phyloP scores from a whole-genome alignment of 192 early-diverging fungal genomes.

The Coemansia sp. region DNA sequence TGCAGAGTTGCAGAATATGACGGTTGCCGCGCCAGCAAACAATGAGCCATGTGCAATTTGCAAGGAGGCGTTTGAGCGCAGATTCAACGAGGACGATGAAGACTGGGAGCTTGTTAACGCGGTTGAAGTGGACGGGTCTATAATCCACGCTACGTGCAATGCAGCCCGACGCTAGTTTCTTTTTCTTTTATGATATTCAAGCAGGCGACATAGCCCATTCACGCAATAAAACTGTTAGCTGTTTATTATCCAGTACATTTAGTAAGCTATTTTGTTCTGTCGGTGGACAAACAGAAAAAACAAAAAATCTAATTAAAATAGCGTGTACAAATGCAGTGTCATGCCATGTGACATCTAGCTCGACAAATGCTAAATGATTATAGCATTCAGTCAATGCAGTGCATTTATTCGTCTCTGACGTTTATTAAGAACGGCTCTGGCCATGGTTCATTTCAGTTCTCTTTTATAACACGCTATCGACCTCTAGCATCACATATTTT shows the following conservation, averaged over 20 bases:
- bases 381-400: too few species aligned
- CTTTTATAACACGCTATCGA: too few species aligned
- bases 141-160: constrained; percentile 53
- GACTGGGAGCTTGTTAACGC: constrained; percentile 76
- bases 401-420: too few species aligned
- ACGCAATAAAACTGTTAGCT: constrained; percentile 1
- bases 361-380: too few species aligned
- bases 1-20: constrained; percentile 37
- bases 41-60: constrained; percentile 71
- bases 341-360: too few species aligned
- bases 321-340: too few species aligned
- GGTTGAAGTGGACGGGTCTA: constrained; percentile 55
- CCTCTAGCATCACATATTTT: too few species aligned
- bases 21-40: constrained; percentile 50
- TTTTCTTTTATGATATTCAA: neutral
- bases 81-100: constrained; percentile 76
- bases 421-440: too few species aligned
- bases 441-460: too few species aligned
- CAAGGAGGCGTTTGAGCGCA: constrained; percentile 69
- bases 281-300: too few species aligned
- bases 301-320: too few species aligned
- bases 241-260: neutral
- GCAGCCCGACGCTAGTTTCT: neutral
- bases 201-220: neutral
- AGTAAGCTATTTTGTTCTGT: too few species aligned